A percentile compares a stretch with the other conserved stretches of the same genome.
phyloP scores from a whole-genome alignment of 139 green algal species.

The Micractinium conductrix region DNA sequence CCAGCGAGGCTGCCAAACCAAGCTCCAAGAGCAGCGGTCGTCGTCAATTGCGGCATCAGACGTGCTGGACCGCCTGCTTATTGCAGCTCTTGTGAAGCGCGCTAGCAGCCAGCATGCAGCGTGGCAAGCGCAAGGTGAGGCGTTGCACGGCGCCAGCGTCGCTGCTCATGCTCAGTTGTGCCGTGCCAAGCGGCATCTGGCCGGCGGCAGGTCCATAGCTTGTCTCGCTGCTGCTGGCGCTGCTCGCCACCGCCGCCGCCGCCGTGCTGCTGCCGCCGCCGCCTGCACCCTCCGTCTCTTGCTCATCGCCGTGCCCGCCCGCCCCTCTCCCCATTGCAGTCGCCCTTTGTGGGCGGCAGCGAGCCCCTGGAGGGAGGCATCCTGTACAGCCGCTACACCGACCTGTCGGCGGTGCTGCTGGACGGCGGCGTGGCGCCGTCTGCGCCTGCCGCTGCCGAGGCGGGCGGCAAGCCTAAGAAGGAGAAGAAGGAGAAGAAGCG shows the following conservation, averaged over 20 bases:
- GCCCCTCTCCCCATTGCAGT: not conserved
- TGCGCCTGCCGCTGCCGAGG: not conserved
- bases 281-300: not conserved
- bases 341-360: slow-evolving; percentile 43
- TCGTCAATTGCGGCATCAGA: no score
- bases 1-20: no score
- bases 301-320: not conserved
- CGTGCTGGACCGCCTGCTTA: no score
- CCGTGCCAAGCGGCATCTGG: not conserved
- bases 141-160: no score
- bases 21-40: no score
- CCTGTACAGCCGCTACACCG: slow-evolving; percentile 37
- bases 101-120: slow-evolving; percentile 35
- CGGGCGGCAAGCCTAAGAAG: not conserved
- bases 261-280: not conserved
- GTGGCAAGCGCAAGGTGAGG: slow-evolving; percentile 33
- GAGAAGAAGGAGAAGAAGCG: slow-evolving; percentile 2
- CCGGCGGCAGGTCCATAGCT: no score
- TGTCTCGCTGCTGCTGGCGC: not conserved
- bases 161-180: not conserved
- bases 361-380: slow-evolving; percentile 23
- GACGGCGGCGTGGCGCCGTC: not conserved
- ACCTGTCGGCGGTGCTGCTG: slow-evolving; percentile 31
- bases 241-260: not conserved
- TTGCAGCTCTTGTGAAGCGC: no score